Evolutionary conservation across 2,329 filamentous ascomycete genomes (phyloP).

Genomic region (Penicillium sp.): DNA sequence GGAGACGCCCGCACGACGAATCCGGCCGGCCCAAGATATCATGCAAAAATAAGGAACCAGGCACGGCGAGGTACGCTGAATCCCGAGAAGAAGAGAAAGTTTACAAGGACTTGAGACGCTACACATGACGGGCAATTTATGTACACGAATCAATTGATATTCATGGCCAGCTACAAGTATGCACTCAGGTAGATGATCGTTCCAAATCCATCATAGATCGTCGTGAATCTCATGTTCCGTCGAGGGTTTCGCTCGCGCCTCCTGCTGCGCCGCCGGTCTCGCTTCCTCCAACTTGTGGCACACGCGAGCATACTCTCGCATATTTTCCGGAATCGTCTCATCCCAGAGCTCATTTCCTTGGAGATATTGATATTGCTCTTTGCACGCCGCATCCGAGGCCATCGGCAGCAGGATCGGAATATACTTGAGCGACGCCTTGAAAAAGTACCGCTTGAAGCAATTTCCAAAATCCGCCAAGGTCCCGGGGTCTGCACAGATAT

Average conservation of each 20-base stretch:
- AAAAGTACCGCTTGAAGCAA: slow-evolving; percentile 31
- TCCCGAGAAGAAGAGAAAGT: too few species aligned
- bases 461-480: slow-evolving; percentile 30
- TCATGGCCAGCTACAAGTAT: too few species aligned
- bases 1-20: neutral
- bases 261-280: neutral
- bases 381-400: slow-evolving; percentile 27
- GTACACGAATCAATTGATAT: too few species aligned
- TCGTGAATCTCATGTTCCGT: slow-evolving; percentile 4
- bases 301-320: slow-evolving; percentile 30
- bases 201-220: slow-evolving; percentile 11
- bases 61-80: too few species aligned
- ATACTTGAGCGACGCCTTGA: slow-evolving; percentile 27
- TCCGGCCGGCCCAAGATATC: neutral
- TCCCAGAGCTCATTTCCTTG: slow-evolving; percentile 30
- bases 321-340: slow-evolving; percentile 29
- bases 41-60: too few species aligned
- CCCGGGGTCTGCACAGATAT: slow-evolving; percentile 29
- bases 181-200: neutral
- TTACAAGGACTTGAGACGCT: neutral
- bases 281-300: slow-evolving; percentile 22
- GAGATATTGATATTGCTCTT: slow-evolving; percentile 26
- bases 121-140: too few species aligned
- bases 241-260: neutral
- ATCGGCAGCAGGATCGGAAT: slow-evolving; percentile 26